phyloP scores from a whole-genome alignment of 148 eudicot species.

The Camellia sinensis region DNA sequence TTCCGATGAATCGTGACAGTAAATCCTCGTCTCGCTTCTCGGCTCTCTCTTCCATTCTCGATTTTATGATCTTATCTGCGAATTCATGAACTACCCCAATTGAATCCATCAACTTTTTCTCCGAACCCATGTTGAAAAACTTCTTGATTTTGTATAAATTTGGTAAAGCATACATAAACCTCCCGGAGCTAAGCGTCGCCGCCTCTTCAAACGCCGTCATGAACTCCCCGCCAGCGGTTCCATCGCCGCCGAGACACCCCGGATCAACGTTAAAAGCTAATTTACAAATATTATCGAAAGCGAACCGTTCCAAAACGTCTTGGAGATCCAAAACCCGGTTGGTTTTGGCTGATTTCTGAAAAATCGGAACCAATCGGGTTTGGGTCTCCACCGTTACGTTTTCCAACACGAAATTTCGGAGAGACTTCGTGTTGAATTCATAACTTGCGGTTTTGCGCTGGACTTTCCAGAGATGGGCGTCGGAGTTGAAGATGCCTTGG shows the following conservation, averaged over 20 bases:
- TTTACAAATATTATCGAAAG: conserved; percentile 65
- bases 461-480: conserved; percentile 49
- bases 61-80: conserved; percentile 52
- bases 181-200: conserved; percentile 38
- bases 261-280: conserved; percentile 76
- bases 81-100: conserved; percentile 52
- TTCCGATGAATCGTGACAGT: conserved; percentile 53
- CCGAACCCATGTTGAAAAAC: conserved; percentile 49
- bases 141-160: conserved; percentile 37
- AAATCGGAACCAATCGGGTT: conserved; percentile 40
- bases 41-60: conserved; percentile 37
- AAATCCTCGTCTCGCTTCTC: conserved; percentile 41
- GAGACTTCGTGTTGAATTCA: conserved; percentile 60
- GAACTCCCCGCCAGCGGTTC: conserved; percentile 41
- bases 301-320: conserved; percentile 60
- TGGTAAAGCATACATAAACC: too few species aligned
- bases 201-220: conserved; percentile 70
- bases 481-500: conserved; percentile 68
- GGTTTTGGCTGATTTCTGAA: conserved; percentile 23
- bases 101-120: conserved; percentile 41
- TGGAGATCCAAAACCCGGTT: conserved; percentile 52
- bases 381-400: conserved; percentile 34
- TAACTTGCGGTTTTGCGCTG: conserved; percentile 74
- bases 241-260: conserved; percentile 46
- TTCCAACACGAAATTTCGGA: conserved; percentile 48